These are phyloP conservation scores for Pistacia integerrima DNA, from an alignment of 345 rosid genomes.

Conservation along the genomic window DNA sequence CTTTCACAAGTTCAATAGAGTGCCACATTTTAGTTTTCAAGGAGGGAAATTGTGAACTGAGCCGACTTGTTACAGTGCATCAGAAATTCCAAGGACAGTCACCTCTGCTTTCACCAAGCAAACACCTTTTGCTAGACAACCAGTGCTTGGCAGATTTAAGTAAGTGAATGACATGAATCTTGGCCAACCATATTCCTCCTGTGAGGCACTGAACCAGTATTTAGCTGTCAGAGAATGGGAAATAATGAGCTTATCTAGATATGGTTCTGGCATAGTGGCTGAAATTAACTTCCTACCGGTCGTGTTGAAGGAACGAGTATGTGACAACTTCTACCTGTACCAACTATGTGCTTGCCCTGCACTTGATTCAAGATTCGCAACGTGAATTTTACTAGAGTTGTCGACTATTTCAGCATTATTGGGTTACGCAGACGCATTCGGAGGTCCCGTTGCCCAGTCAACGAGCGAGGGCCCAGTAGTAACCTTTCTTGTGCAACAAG, in stretches of 20 bases:
- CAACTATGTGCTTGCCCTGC: constrained; percentile 27
- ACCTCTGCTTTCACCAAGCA: constrained; percentile 34
- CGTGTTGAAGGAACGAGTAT: too few relatives aligned
- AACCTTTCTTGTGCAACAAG: too few relatives aligned
- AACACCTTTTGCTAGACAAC: constrained; percentile 28
- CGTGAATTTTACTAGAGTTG: constrained; percentile 21
- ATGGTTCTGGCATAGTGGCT: too few relatives aligned
- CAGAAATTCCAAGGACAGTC: constrained; percentile 30
- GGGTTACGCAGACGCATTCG: too few relatives aligned
- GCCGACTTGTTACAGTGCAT: constrained; percentile 13
- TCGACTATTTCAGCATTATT: too few relatives aligned
- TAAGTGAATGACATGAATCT: constrained; percentile 24
- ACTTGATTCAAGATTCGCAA: constrained; percentile 34
- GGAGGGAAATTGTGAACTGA: too few relatives aligned
- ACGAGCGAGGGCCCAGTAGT: background rate
- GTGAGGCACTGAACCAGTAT: too few relatives aligned
- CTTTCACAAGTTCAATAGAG: background rate
- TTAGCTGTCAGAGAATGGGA: background rate
- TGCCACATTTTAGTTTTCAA: background rate
- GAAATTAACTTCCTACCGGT: too few relatives aligned
- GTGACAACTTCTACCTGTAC: constrained; percentile 23
- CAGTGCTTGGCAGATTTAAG: constrained; percentile 14
- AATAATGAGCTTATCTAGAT: too few relatives aligned
- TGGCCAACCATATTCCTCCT: background rate
- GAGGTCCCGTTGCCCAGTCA: constrained; percentile 12